phyloP scores from a whole-genome alignment of 805 yeast species.

The Candida sakaeoensis region DNA sequence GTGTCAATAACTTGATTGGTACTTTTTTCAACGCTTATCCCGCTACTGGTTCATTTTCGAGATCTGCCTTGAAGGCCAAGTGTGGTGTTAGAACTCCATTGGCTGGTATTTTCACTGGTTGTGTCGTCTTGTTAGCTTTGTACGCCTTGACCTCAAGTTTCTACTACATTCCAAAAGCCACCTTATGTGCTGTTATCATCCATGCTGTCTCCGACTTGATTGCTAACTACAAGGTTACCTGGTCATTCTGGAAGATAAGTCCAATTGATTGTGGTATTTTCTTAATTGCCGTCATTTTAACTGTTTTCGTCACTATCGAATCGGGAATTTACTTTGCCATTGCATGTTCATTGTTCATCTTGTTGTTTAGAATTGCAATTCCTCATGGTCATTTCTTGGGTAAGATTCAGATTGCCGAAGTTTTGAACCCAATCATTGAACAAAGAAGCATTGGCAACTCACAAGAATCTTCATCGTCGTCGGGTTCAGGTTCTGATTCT shows the following conservation, averaged over 20 bases:
- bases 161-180: conserved; percentile 87
- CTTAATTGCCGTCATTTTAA: conserved; percentile 65
- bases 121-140: conserved; percentile 80
- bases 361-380: conserved; percentile 71
- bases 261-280: conserved; percentile 77
- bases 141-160: conserved; percentile 81
- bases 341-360: conserved; percentile 72
- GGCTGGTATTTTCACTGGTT: conserved; percentile 88
- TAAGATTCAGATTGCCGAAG: conserved; percentile 65
- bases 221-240: conserved; percentile 63
- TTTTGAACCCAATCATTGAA: conserved; percentile 55
- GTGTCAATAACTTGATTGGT: conserved; percentile 85
- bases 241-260: conserved; percentile 64
- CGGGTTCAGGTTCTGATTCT: conserved; percentile 4
- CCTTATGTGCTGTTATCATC: conserved; percentile 81
- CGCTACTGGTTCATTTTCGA: conserved; percentile 91
- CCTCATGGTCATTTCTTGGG: conserved; percentile 86
- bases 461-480: background rate
- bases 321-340: conserved; percentile 89
- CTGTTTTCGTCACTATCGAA: conserved; percentile 79
- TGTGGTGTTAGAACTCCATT: conserved; percentile 94
- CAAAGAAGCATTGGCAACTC: conserved; percentile 8
- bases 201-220: conserved; percentile 89
- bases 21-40: conserved; percentile 93
- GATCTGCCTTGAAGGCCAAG: conserved; percentile 91